Evolutionary conservation across 2,329 filamentous ascomycete species (phyloP).

Genomic region (Stagonosporopsis rhizophila): DNA sequence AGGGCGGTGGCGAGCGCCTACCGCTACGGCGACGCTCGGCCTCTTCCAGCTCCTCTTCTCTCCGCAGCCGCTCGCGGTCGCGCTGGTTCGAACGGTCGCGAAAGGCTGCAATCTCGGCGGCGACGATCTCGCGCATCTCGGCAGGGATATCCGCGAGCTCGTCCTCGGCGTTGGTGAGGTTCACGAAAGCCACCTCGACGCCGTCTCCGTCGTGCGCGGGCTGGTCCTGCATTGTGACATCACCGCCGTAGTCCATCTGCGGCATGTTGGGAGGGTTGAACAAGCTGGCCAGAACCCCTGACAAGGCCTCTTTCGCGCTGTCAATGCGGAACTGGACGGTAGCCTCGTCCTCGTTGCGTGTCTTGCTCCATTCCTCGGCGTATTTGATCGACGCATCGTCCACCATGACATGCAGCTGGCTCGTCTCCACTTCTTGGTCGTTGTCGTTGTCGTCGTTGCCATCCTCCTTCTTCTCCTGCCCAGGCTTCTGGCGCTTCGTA

Average conservation of each 20-base stretch:
- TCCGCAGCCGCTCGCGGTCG: conserved; percentile 83
- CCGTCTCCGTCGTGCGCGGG: conserved; percentile 62
- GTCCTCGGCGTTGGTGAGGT: conserved; percentile 76
- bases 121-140: conserved; percentile 94
- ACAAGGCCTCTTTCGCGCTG: conserved; percentile 71
- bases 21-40: conserved; percentile 77
- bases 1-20: conserved; percentile 72
- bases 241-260: conserved; percentile 66
- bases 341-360: conserved; percentile 67
- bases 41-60: conserved; percentile 92
- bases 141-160: conserved; percentile 94
- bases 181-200: conserved; percentile 88
- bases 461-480: conserved; percentile 50
- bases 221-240: conserved; percentile 72
- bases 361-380: conserved; percentile 79
- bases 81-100: conserved; percentile 87
- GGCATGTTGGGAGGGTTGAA: conserved; percentile 66
- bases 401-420: conserved; percentile 71
- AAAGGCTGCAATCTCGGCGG: conserved; percentile 92
- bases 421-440: conserved; percentile 66
- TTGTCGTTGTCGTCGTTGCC: conserved; percentile 38
- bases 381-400: conserved; percentile 86
- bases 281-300: conserved; percentile 72
- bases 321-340: conserved; percentile 73
- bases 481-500: conserved; percentile 72